Evolutionary conservation across 176 grass and related monocot genomes (phyloP), one percentile per base, ranked within the genome.

Genomic region (Musa troglodytarum): DNA sequence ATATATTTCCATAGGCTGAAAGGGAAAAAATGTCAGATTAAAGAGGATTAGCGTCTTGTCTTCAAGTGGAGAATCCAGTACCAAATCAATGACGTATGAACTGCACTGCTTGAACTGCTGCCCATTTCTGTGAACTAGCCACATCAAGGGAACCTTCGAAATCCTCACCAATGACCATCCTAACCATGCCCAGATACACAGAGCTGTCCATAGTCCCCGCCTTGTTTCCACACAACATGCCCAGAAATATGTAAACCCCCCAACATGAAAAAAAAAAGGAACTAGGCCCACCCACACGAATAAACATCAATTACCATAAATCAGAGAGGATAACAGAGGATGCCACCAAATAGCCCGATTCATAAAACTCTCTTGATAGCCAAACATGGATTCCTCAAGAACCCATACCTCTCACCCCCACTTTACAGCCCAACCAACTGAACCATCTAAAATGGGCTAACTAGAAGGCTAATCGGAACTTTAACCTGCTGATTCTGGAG

Each of bases 1-100:
- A 92, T 99, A 99, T 87, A 99, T 95, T 95, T 99, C 96, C 91
- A 99, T 95, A 1, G 96, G 96, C 96, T 99, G 96, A 81, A 99
- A 88, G 82, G 81, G 82, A 89, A 69, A 65, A 99, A 91, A 89
- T 69, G 73, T 66, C 82, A 94, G 76, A 90, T 90, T 72, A 92
- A 99, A 99, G 76, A 50, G 34, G 67, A 85, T 89, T 93, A 93
- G 87, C 63, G 70, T 76, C 79, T 69, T 81, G 57, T 53, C 86
- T 53, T 84, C 93, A 93, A 82, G 68, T 75, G 83, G 87, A 81
- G 68, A 77, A 63, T 76, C 84, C 79, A 81, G 74, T 81, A 89
- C 55, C 84, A 89, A 89, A 72, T 74, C 50, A 86, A 84, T 83
- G 81, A 83, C 69, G 81, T 49, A 85, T 86, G 69, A 68, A 80